Evolutionary conservation across 352 stramenopile species (phyloP).

Genomic region (Phytophthora pluvialis): DNA sequence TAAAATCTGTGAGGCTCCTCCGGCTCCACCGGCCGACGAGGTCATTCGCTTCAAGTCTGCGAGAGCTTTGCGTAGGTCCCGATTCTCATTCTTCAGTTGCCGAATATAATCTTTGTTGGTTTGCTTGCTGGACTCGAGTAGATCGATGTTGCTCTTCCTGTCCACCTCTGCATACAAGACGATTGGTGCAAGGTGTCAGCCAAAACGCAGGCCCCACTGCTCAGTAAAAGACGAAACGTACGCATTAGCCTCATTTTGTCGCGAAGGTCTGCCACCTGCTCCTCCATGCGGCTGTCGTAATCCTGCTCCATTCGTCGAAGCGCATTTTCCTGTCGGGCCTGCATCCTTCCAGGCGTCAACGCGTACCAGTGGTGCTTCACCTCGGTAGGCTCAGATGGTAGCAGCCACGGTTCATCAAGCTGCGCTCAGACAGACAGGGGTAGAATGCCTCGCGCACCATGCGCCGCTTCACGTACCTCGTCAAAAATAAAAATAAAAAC

Average conservation of each 20-base stretch:
- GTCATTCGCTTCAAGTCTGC: conserved; percentile 74
- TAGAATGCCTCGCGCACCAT: conserved; percentile 1
- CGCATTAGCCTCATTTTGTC: conserved; percentile 88
- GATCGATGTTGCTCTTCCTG: conserved; percentile 84
- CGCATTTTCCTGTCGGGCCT: conserved; percentile 66
- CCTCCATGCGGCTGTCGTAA: conserved; percentile 83
- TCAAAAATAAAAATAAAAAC: conserved; percentile 32
- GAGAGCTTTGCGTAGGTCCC: conserved; percentile 86
- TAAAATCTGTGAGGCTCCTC: conserved; percentile 12
- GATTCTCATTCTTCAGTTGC: conserved; percentile 90
- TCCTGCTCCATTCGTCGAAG: conserved; percentile 84
- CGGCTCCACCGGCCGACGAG: conserved; percentile 19
- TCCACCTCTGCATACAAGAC: conserved; percentile 73
- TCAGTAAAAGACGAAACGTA: conserved; percentile 37
- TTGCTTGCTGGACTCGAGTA: conserved; percentile 88
- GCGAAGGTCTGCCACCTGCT: conserved; percentile 82
- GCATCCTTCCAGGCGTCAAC: conserved; percentile 11
- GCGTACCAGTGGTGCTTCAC: conserved; percentile 1
- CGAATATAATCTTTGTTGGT: conserved; percentile 92
- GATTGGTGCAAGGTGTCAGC: conserved; percentile 3
- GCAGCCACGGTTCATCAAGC: conserved; percentile 20
- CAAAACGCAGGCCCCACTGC: background rate
- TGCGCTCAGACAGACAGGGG: background rate
- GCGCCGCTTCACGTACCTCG: conserved; percentile 19
- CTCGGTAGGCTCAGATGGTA: conserved; percentile 5